These are phyloP conservation scores for Stenogyne calaminthoides DNA, from an alignment of 305 asterid species.

Conservation along the genomic window DNA sequence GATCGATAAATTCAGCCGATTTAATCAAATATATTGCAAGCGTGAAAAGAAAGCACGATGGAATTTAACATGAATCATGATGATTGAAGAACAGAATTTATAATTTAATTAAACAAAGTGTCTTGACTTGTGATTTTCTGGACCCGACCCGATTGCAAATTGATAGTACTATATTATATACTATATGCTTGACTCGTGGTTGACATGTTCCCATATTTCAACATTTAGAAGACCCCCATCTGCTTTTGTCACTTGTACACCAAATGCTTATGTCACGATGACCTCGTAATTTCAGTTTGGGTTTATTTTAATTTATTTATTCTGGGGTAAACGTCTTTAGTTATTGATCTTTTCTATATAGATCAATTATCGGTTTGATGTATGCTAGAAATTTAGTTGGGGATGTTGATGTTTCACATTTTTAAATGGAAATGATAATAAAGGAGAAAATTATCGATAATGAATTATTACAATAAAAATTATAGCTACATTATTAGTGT, in stretches of 20 bases:
- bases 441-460: too few species aligned
- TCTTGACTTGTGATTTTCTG: neutral
- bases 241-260: slow-evolving; percentile 40
- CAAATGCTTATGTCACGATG: slow-evolving; percentile 34
- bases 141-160: slow-evolving; percentile 6
- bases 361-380: neutral
- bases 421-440: too few species aligned
- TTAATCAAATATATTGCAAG: neutral
- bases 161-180: neutral
- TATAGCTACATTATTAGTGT: too few species aligned
- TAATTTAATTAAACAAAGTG: neutral
- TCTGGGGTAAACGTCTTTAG: neutral
- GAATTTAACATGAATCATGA: neutral
- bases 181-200: neutral
- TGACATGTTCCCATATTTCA: neutral
- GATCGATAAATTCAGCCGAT: neutral
- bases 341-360: neutral
- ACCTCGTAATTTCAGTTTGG: slow-evolving; percentile 9
- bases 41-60: neutral
- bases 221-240: slow-evolving; percentile 30
- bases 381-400: too few species aligned
- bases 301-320: neutral
- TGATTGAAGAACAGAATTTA: neutral
- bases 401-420: too few species aligned
- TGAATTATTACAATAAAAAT: too few species aligned